phyloP scores from a whole-genome alignment of 805 yeast species.

The Wickerhamiella domercqiae region DNA sequence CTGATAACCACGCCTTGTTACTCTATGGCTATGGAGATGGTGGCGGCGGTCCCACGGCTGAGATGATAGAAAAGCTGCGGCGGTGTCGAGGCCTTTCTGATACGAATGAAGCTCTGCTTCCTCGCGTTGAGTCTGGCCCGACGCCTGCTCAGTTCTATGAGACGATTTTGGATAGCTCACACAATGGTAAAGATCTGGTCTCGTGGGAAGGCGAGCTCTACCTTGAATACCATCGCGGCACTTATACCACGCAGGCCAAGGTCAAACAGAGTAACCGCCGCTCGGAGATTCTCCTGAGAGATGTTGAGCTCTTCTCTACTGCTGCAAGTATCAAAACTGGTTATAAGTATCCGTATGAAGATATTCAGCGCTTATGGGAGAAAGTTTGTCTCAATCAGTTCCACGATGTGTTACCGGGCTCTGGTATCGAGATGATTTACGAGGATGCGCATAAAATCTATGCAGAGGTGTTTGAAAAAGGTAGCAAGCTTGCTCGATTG shows the following conservation, averaged over 20 bases:
- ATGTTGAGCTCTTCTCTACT: constrained; percentile 71
- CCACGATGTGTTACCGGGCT: constrained; percentile 97
- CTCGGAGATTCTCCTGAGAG: constrained; percentile 64
- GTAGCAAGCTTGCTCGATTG: constrained; percentile 35
- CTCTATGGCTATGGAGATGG: constrained; percentile 94
- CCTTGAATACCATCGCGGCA: constrained; percentile 91
- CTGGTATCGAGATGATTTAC: constrained; percentile 88
- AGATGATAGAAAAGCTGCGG: constrained; percentile 83
- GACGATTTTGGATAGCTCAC: constrained; percentile 42
- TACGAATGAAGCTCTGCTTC: constrained; percentile 51
- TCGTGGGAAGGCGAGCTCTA: constrained; percentile 90
- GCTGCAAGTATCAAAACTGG: constrained; percentile 39
- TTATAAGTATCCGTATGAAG: constrained; percentile 57
- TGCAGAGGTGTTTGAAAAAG: constrained; percentile 36
- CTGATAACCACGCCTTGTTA: constrained; percentile 66
- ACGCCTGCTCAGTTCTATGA: constrained; percentile 73
- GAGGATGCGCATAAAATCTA: constrained; percentile 79
- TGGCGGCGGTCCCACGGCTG: constrained; percentile 95
- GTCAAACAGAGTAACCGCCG: constrained; percentile 68
- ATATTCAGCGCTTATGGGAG: constrained; percentile 69
- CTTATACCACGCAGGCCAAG: constrained; percentile 86
- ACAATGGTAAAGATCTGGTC: constrained; percentile 54
- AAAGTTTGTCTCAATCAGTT: constrained; percentile 80
- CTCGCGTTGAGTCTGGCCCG: constrained; percentile 60
- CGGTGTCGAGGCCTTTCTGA: constrained; percentile 80